Percentiles rank a stretch among this genome's conserved stretches.
phyloP scores from a whole-genome alignment of 1,139 yeast genomes.

The Suhomyces guaymorum region DNA sequence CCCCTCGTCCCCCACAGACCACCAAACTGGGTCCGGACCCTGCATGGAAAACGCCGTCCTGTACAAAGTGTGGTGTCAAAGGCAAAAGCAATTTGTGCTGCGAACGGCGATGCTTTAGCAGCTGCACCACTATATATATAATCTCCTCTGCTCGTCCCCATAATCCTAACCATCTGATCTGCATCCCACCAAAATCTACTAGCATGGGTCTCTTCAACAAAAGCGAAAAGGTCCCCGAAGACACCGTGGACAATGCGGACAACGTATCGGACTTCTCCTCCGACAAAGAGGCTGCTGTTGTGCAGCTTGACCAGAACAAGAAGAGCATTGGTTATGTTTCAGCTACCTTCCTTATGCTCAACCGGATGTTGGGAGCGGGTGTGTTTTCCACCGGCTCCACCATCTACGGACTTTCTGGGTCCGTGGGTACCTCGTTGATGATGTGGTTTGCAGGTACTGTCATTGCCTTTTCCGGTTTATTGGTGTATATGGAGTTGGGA shows the following conservation, averaged over 20 bases:
- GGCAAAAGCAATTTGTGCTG: slow-evolving; percentile 3
- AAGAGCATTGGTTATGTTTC: slow-evolving; percentile 67
- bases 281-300: slow-evolving; percentile 32
- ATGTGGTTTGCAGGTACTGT: slow-evolving; percentile 79
- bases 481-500: slow-evolving; percentile 83
- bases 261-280: slow-evolving; percentile 21
- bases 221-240: slow-evolving; percentile 15
- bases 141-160: too few species aligned
- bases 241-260: slow-evolving; percentile 14
- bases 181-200: too few species aligned
- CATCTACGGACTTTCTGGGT: slow-evolving; percentile 66
- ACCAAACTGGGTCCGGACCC: background rate
- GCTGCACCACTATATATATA: slow-evolving; percentile 1
- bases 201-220: slow-evolving; percentile 18
- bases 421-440: slow-evolving; percentile 70
- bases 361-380: slow-evolving; percentile 87
- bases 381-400: slow-evolving; percentile 85
- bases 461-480: slow-evolving; percentile 71
- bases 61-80: slow-evolving; percentile 7
- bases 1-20: background rate
- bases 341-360: slow-evolving; percentile 68
- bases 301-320: slow-evolving; percentile 52
- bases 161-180: too few species aligned
- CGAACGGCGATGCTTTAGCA: slow-evolving; percentile 6
- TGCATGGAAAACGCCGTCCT: background rate